Evolutionary conservation across 306 rosid genomes (phyloP).

Genomic region (Myrica gale): DNA sequence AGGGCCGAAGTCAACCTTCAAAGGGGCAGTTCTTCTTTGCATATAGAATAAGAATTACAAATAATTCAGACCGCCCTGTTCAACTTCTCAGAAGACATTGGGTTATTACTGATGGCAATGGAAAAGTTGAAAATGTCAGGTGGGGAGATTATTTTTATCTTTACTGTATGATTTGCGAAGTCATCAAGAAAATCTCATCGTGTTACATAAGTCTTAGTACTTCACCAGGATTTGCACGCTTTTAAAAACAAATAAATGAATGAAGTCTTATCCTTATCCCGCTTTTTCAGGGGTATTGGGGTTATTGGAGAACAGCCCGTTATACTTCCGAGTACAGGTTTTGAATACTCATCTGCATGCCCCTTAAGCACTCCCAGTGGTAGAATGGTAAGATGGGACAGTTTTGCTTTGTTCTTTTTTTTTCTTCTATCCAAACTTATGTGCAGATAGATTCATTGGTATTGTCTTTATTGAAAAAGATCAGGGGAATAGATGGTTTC

Average conservation of each 20-base stretch:
- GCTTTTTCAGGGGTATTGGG: slow-evolving; percentile 73
- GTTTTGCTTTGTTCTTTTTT: slow-evolving; percentile 2
- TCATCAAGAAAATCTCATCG: not conserved
- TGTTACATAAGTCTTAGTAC: not conserved
- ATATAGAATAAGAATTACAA: slow-evolving; percentile 81
- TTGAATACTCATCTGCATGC: slow-evolving; percentile 97
- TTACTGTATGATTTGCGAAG: slow-evolving; percentile 17
- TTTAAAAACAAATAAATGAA: not conserved
- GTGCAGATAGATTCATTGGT: not conserved
- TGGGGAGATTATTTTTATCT: slow-evolving; percentile 36
- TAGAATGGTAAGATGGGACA: slow-evolving; percentile 70
- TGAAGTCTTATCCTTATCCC: slow-evolving; percentile 5
- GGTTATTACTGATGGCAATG: slow-evolving; percentile 90
- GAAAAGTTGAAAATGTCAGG: slow-evolving; percentile 82
- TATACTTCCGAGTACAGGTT: slow-evolving; percentile 77
- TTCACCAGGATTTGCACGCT: not conserved
- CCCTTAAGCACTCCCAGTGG: slow-evolving; percentile 85
- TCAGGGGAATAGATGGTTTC: not conserved
- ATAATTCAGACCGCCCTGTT: slow-evolving; percentile 73
- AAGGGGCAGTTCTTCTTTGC: slow-evolving; percentile 86
- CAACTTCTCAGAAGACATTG: slow-evolving; percentile 97
- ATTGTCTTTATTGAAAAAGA: not conserved
- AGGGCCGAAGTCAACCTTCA: slow-evolving; percentile 89
- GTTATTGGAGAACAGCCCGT: slow-evolving; percentile 97
- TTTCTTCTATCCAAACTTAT: not conserved